Percentiles rank a stretch among this genome's conserved stretches.
phyloP scores from a whole-genome alignment of 2,329 filamentous ascomycete genomes.

The Aspergillus sp. region DNA sequence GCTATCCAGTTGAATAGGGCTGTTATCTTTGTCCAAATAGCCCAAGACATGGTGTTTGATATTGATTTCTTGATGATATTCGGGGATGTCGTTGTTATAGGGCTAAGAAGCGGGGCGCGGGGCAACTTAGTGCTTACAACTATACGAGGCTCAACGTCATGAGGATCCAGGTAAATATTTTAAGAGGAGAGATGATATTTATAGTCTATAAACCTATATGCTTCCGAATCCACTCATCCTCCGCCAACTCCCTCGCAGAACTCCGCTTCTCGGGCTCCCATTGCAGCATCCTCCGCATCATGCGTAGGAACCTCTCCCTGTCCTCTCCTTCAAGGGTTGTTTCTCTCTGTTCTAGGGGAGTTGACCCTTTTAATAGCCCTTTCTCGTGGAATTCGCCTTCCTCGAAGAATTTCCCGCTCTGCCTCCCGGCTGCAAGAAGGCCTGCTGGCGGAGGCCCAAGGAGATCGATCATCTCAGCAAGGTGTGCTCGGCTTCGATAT shows the following conservation, averaged over 20 bases:
- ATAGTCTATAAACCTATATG: not conserved
- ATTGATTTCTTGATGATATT: too few relatives aligned
- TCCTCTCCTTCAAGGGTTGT: conserved; percentile 35
- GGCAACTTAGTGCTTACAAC: too few relatives aligned
- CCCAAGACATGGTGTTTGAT: too few relatives aligned
- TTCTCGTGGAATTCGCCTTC: conserved; percentile 18
- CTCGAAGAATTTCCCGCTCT: conserved; percentile 41
- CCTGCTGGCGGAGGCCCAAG: conserved; percentile 43
- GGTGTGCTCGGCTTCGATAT: conserved; percentile 48
- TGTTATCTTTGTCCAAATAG: too few relatives aligned
- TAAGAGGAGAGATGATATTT: too few relatives aligned
- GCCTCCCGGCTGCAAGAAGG: conserved; percentile 34
- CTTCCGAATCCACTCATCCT: conserved; percentile 30
- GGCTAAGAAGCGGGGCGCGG: too few relatives aligned
- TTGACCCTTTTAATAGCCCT: conserved; percentile 20
- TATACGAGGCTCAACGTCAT: too few relatives aligned
- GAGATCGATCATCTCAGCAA: conserved; percentile 51
- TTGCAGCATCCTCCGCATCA: conserved; percentile 39
- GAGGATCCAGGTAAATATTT: too few relatives aligned
- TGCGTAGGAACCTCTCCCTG: conserved; percentile 29
- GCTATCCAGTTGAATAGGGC: too few relatives aligned
- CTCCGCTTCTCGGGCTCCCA: conserved; percentile 35
- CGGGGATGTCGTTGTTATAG: too few relatives aligned
- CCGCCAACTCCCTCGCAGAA: conserved; percentile 28
- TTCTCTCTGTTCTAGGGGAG: conserved; percentile 40